Percentiles rank a stretch among this genome's conserved stretches.
These are phyloP conservation scores for Phalaenopsis equestris DNA, from an alignment of 106 monocot species.

Conservation along the genomic window DNA sequence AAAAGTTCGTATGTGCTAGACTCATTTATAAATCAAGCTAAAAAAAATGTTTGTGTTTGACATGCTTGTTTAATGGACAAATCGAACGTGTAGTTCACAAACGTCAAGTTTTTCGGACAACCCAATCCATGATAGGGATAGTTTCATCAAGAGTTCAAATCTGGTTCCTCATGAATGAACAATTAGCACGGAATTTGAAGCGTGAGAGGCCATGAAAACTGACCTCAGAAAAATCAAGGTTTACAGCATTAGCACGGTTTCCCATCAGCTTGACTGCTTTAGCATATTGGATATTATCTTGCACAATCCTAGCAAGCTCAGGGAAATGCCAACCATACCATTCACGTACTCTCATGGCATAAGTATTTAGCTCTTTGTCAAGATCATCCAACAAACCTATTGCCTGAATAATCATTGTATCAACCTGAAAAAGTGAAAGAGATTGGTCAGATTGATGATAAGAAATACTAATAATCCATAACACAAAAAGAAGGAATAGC, in stretches of 20 bases:
- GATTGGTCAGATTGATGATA: background rate
- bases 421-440: slow-evolving; percentile 37
- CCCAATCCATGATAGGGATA: background rate
- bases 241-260: slow-evolving; percentile 62
- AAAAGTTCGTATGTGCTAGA: too few species aligned
- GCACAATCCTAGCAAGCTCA: slow-evolving; percentile 81
- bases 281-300: slow-evolving; percentile 90
- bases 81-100: too few species aligned
- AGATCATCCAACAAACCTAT: slow-evolving; percentile 94
- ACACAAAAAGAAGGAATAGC: too few species aligned
- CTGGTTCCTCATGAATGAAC: background rate
- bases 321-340: slow-evolving; percentile 99
- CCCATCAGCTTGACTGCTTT: slow-evolving; percentile 88
- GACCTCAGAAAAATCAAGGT: slow-evolving; percentile 93
- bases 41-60: too few species aligned
- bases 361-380: slow-evolving; percentile 93
- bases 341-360: slow-evolving; percentile 97
- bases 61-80: too few species aligned
- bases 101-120: background rate
- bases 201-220: background rate
- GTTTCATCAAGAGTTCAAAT: background rate
- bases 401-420: slow-evolving; percentile 96
- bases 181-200: background rate
- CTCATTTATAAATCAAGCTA: too few species aligned
- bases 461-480: background rate